These are phyloP conservation scores for Clonostachys sp. DNA, from an alignment of 2,329 filamentous ascomycete genomes.

Conservation along the genomic window DNA sequence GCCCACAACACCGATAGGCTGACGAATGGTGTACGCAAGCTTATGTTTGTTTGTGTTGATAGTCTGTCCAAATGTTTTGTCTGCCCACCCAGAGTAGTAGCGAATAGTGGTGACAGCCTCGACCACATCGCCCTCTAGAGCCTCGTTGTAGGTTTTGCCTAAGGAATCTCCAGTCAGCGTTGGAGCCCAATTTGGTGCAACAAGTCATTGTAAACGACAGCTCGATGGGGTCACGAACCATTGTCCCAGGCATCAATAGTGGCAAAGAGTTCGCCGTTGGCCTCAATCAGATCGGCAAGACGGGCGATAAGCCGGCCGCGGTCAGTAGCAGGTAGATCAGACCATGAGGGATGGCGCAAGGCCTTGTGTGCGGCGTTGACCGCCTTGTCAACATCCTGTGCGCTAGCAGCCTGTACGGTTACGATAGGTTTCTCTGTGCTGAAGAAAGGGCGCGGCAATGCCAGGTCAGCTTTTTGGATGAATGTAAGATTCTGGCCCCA, in stretches of 20 bases:
- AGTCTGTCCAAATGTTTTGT: constrained; percentile 62
- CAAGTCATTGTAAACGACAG: too few relatives aligned
- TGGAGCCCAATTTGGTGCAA: too few relatives aligned
- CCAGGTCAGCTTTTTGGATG: too few relatives aligned
- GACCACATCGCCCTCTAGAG: constrained; percentile 61
- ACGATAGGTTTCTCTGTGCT: constrained; percentile 43
- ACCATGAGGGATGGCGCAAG: constrained; percentile 69
- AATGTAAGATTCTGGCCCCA: too few relatives aligned
- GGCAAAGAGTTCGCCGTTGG: constrained; percentile 71
- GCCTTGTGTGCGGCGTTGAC: constrained; percentile 82
- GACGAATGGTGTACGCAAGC: constrained; percentile 76
- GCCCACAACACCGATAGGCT: constrained; percentile 73
- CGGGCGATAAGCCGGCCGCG: constrained; percentile 68
- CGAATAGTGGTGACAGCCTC: constrained; percentile 67
- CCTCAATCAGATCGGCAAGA: constrained; percentile 76
- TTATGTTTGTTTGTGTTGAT: constrained; percentile 73
- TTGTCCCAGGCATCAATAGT: constrained; percentile 86
- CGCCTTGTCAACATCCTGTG: constrained; percentile 80
- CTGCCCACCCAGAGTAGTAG: constrained; percentile 76
- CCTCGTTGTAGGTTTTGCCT: constrained; percentile 45
- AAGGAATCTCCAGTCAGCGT: too few relatives aligned
- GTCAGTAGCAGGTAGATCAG: constrained; percentile 62
- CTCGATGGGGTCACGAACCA: constrained; percentile 62
- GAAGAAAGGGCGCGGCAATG: too few relatives aligned
- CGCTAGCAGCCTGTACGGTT: constrained; percentile 77